These are phyloP conservation scores for Crithidia brevicula DNA, from an alignment of 208 protist genomes.

Conservation along the genomic window DNA sequence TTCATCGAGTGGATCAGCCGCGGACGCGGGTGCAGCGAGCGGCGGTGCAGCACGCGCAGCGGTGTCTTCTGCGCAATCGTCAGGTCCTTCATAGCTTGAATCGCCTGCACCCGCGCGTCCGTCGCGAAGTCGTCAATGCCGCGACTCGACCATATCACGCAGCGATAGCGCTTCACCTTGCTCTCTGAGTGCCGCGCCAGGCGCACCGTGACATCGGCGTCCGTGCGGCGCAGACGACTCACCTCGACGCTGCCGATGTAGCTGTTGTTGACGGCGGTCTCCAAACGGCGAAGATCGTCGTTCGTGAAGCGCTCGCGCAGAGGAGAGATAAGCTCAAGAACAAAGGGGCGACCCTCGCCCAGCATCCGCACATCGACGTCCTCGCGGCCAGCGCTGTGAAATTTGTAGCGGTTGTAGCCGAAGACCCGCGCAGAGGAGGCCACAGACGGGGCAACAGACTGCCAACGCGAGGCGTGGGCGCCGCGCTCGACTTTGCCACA, in stretches of 20 bases:
- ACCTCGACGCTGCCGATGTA: conserved; percentile 77
- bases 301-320: conserved; percentile 55
- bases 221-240: conserved; percentile 55
- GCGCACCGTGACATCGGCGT: conserved; percentile 72
- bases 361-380: conserved; percentile 97
- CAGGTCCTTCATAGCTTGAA: conserved; percentile 61
- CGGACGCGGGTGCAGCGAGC: conserved; percentile 78
- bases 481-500: conserved; percentile 15
- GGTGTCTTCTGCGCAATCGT: conserved; percentile 90
- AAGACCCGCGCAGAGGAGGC: conserved; percentile 50
- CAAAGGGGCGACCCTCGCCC: conserved; percentile 92
- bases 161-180: conserved; percentile 92
- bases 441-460: conserved; percentile 33
- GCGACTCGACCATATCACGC: conserved; percentile 83
- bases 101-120: conserved; percentile 43
- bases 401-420: conserved; percentile 88
- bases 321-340: conserved; percentile 89
- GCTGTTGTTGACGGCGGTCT: conserved; percentile 55
- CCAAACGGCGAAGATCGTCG: conserved; percentile 51
- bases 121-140: conserved; percentile 46
- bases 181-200: conserved; percentile 85
- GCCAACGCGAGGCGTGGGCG: conserved; percentile 34
- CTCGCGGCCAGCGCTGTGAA: conserved; percentile 94
- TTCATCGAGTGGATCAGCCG: conserved; percentile 87
- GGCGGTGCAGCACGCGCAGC: conserved; percentile 95